Conservation (phyloP, 2,329 filamentous ascomycete genomes). For the Aspergillus fischeri region DNA sequence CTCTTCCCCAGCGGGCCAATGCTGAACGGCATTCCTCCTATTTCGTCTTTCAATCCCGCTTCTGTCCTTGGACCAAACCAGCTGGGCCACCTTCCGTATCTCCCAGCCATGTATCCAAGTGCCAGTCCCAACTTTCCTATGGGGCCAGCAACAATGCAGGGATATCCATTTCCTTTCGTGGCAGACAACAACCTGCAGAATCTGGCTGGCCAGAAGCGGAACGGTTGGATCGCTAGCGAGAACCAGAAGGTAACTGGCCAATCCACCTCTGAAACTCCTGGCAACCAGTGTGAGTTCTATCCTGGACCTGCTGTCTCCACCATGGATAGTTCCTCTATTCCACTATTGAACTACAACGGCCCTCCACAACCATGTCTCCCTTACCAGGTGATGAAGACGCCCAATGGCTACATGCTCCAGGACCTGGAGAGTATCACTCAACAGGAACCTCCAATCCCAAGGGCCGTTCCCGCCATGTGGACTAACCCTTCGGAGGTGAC, state of each 20-base stretch:
- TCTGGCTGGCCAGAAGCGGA: conserved; percentile 33
- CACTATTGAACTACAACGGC: conserved; percentile 53
- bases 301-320: conserved; percentile 50
- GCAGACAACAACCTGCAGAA: conserved; percentile 34
- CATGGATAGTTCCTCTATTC: conserved; percentile 56
- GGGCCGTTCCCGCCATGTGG: conserved; percentile 81
- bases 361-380: conserved; percentile 51
- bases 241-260: conserved; percentile 52
- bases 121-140: conserved; percentile 31
- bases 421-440: conserved; percentile 62
- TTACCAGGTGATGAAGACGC: conserved; percentile 45
- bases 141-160: conserved; percentile 26
- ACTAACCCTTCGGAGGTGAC: conserved; percentile 81
- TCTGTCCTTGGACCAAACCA: conserved; percentile 30
- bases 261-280: conserved; percentile 56
- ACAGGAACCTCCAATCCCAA: conserved; percentile 77
- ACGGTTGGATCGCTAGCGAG: conserved; percentile 41
- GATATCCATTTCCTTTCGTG: conserved; percentile 36
- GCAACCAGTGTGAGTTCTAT: conserved; percentile 57
- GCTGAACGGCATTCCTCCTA: conserved; percentile 27
- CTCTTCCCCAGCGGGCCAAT: conserved; percentile 31
- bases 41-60: conserved; percentile 26
- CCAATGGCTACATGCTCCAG: conserved; percentile 43
- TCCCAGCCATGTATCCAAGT: conserved; percentile 35
- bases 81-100: conserved; percentile 32